Percentiles rank a stretch among this genome's conserved stretches.
Evolutionary conservation across 2,329 filamentous ascomycete species (phyloP).

Genomic region (Orbilia quercus): DNA sequence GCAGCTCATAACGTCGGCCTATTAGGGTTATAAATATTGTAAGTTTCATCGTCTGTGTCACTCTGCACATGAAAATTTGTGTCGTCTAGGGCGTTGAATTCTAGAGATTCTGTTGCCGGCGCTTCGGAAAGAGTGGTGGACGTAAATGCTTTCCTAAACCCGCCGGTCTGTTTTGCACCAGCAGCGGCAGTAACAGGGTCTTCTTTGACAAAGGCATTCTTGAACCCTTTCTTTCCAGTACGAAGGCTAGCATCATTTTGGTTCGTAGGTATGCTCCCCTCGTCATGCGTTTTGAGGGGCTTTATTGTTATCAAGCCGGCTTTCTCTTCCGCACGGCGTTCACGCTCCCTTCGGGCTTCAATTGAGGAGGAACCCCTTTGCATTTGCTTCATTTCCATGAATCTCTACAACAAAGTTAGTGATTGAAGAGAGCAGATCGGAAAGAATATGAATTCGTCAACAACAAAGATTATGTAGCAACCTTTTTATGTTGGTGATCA

Average conservation of each 20-base stretch:
- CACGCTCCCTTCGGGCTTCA: slow-evolving; percentile 70
- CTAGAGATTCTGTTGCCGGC: neutral
- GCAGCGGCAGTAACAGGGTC: slow-evolving; percentile 23
- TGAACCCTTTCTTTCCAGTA: slow-evolving; percentile 73
- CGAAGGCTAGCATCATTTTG: slow-evolving; percentile 63
- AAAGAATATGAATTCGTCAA: slow-evolving; percentile 60
- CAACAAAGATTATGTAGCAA: slow-evolving; percentile 62
- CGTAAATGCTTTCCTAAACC: slow-evolving; percentile 43
- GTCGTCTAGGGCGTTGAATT: slow-evolving; percentile 45
- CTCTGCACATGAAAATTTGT: slow-evolving; percentile 30
- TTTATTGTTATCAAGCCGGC: slow-evolving; percentile 77
- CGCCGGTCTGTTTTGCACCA: slow-evolving; percentile 21
- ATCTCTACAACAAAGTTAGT: slow-evolving; percentile 64
- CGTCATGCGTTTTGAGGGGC: slow-evolving; percentile 64
- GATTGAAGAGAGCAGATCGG: neutral
- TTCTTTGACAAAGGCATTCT: slow-evolving; percentile 75
- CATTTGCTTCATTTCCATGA: slow-evolving; percentile 88
- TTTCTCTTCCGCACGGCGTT: slow-evolving; percentile 77
- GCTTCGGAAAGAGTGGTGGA: neutral
- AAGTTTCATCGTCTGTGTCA: slow-evolving; percentile 57
- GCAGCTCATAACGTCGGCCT: slow-evolving; percentile 51
- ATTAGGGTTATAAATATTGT: slow-evolving; percentile 57
- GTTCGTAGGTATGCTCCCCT: slow-evolving; percentile 59
- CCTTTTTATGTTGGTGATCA: slow-evolving; percentile 92
- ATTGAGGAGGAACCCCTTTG: slow-evolving; percentile 71